These are phyloP conservation scores for Nadsonia commutata DNA, from an alignment of 1,139 yeast species.

Conservation along the genomic window DNA sequence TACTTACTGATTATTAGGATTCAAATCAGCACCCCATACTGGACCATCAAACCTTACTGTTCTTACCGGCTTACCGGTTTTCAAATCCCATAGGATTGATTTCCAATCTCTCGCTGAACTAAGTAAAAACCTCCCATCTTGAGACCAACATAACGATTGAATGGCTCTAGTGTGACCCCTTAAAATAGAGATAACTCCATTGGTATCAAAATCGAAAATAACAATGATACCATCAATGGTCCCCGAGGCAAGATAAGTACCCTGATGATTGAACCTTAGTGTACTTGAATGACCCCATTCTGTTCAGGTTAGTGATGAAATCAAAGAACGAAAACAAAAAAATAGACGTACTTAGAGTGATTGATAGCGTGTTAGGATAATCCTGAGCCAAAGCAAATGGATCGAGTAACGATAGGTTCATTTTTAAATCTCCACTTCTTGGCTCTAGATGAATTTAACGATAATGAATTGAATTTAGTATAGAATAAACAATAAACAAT, in stretches of 20 bases:
- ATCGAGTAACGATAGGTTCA: conserved; percentile 80
- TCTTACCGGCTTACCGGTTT: conserved; percentile 29
- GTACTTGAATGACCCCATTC: conserved; percentile 61
- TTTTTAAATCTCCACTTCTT: too few relatives aligned
- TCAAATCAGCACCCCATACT: conserved; percentile 52
- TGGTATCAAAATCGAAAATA: conserved; percentile 62
- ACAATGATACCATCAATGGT: conserved; percentile 64
- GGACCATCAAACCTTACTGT: conserved; percentile 50
- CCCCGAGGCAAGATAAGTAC: conserved; percentile 86
- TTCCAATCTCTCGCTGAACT: conserved; percentile 80
- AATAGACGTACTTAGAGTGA: conserved; percentile 31
- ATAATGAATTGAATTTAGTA: too few relatives aligned
- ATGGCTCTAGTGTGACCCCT: conserved; percentile 60
- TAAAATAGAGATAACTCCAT: conserved; percentile 38
- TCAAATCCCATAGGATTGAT: conserved; percentile 68
- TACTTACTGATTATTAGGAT: conserved; percentile 32
- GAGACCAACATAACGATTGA: conserved; percentile 68
- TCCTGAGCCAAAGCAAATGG: conserved; percentile 90
- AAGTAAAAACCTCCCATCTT: conserved; percentile 54
- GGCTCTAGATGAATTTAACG: too few relatives aligned
- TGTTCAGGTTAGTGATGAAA: background rate
- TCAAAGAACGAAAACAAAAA: too few relatives aligned
- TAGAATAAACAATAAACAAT: too few relatives aligned
- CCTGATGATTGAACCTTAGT: conserved; percentile 56
- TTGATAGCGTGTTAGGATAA: conserved; percentile 70